These are phyloP conservation scores for Tephrocybe sp. DNA, from an alignment of 768 basidiomycete genomes.

Conservation along the genomic window DNA sequence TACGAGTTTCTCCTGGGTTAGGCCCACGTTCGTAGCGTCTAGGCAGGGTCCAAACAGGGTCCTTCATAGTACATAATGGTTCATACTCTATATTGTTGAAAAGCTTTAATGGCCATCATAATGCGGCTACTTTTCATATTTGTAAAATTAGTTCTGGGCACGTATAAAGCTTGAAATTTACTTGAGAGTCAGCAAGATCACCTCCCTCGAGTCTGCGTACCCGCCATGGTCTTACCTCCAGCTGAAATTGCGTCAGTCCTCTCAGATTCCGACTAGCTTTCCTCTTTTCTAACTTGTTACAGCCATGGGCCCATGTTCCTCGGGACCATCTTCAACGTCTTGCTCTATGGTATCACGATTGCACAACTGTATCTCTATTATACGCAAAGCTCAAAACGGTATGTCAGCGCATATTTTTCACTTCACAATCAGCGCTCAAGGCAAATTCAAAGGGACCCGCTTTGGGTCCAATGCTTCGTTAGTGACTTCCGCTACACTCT, in stretches of 20 bases:
- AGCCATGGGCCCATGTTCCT: constrained; percentile 51
- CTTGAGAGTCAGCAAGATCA: too few species aligned
- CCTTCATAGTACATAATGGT: too few species aligned
- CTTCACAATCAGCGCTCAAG: background rate
- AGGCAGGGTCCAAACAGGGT: too few species aligned
- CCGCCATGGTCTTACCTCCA: constrained; percentile 13
- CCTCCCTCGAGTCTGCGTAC: too few species aligned
- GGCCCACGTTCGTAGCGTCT: too few species aligned
- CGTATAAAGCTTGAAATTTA: too few species aligned
- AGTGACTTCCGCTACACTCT: constrained; percentile 8
- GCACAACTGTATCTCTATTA: constrained; percentile 44
- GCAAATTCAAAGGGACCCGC: constrained; percentile 31
- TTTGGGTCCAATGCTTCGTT: constrained; percentile 46
- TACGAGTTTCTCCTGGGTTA: too few species aligned
- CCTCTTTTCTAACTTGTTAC: background rate
- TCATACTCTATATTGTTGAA: too few species aligned
- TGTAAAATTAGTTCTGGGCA: too few species aligned
- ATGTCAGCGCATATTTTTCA: background rate
- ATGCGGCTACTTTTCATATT: too few species aligned
- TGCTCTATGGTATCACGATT: constrained; percentile 49
- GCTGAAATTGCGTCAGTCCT: constrained; percentile 33
- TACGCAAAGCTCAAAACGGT: constrained; percentile 31
- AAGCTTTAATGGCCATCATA: too few species aligned
- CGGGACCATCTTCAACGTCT: constrained; percentile 41
- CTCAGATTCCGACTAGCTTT: background rate